Evolutionary conservation across 2,329 filamentous ascomycete genomes (phyloP), one percentile per base, ranked within the genome.

Genomic region (Ophiostoma populinum): DNA sequence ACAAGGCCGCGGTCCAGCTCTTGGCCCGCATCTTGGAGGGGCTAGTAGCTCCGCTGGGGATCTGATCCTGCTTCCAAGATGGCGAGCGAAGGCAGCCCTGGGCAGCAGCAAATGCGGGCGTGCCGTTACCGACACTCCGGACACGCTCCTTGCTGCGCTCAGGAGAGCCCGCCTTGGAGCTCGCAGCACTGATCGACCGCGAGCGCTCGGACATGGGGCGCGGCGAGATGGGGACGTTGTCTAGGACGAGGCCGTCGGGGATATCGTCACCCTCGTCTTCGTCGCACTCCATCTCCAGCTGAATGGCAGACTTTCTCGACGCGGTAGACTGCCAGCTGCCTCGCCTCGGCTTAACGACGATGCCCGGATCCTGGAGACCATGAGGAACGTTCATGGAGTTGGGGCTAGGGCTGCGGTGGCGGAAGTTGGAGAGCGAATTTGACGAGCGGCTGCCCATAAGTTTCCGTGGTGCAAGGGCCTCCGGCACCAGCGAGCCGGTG

Each of bases 201-300:
- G 64, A 55, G 12, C 73, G 61, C 41, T 75, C 69, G 17, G 58
- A 58, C 2, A 59, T 58, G 2, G 71, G 72, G 2, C 73, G 63
- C n/a, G 81, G 81, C 0, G 80, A 86, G 30, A 90, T 71, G 5
- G 81, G 81, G 2, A 90, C 75, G 43, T 90, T 90, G 55, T 82
- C 80, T 31, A 90, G 67, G 35, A 85, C 66, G 17, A 80, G 67
- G 36, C 81, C 80, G 18, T 86, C 80, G 0, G 81, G 81, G 20
- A 90, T 75, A 38, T 81, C 72, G 47, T 85, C 79, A 36, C 71
- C 75, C 36, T 85, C 77, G 45, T 86, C 78, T 34, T 77, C 71
- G 45, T 82, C 74, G 41, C 68, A 86, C 49, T 87, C 80, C 36
- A 70, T 68, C 50, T 90, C 81, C 35, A 83, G 60, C 47, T 86